Conservation (phyloP, 2,329 filamentous ascomycete genomes). For the Verticillium tricorpus region DNA sequence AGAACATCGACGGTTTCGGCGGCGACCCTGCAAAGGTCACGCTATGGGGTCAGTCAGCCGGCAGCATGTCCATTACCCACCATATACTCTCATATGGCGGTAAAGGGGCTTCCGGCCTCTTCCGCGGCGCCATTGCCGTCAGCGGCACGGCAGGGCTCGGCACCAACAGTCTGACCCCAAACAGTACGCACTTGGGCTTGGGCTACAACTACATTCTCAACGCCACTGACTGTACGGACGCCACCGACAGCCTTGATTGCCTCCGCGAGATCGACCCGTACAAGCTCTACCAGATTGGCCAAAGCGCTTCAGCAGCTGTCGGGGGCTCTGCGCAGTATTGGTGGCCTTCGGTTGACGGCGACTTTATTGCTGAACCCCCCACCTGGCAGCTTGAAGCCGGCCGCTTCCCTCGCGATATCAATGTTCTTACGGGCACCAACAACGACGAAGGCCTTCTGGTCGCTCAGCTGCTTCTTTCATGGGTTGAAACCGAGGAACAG, state of each 20-base stretch:
- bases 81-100: conserved; percentile 7
- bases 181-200: background rate
- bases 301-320: background rate
- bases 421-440: conserved; percentile 5
- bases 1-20: conserved; percentile 49
- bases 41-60: conserved; percentile 43
- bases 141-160: conserved; percentile 4
- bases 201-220: conserved; percentile 2
- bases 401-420: background rate
- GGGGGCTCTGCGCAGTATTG: background rate
- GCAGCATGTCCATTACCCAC: conserved; percentile 15
- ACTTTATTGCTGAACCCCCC: conserved; percentile 2
- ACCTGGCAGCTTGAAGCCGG: conserved; percentile 5
- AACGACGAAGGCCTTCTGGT: conserved; percentile 5
- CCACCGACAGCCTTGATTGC: conserved; percentile 4
- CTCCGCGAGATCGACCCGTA: background rate
- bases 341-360: conserved; percentile 6
- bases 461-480: background rate
- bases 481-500: background rate
- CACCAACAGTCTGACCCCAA: conserved; percentile 1
- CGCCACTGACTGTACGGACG: conserved; percentile 3
- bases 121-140: conserved; percentile 2
- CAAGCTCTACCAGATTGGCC: background rate
- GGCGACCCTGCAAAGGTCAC: conserved; percentile 46
- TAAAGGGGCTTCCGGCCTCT: background rate